Evolutionary conservation across 1,284 basidiomycete genomes (phyloP).

Genomic region (Wolfiporia cocos): DNA sequence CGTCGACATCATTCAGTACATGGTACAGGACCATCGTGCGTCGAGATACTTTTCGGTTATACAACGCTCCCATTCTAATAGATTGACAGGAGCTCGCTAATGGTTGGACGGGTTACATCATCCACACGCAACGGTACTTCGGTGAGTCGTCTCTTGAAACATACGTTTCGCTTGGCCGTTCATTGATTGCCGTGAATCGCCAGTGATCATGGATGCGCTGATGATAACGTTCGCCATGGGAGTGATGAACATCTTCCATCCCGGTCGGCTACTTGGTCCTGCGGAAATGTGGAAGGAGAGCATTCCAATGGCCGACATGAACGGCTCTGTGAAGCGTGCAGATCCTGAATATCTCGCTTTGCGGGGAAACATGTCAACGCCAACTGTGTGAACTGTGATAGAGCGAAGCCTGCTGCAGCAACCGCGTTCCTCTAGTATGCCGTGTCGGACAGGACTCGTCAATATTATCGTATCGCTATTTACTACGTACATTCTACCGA

Average conservation of each 20-base stretch:
- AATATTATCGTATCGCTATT: too few species aligned
- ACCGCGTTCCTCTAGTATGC: too few species aligned
- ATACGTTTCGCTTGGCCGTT: background rate
- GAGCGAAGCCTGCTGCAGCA: too few species aligned
- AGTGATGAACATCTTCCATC: slow-evolving; percentile 50
- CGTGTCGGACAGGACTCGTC: too few species aligned
- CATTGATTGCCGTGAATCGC: background rate
- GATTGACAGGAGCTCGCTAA: slow-evolving; percentile 36
- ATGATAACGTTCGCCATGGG: slow-evolving; percentile 54
- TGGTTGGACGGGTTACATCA: slow-evolving; percentile 50
- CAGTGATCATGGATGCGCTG: slow-evolving; percentile 37
- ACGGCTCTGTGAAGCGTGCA: too few species aligned
- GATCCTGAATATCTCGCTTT: too few species aligned
- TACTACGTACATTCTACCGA: too few species aligned
- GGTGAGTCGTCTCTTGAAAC: slow-evolving; percentile 25
- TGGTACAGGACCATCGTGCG: slow-evolving; percentile 42
- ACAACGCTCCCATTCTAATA: background rate
- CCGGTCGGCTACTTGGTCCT: slow-evolving; percentile 26
- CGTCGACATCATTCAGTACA: slow-evolving; percentile 22
- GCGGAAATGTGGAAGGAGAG: slow-evolving; percentile 8
- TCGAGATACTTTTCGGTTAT: background rate
- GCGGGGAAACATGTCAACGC: too few species aligned
- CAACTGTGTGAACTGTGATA: too few species aligned
- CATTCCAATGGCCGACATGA: too few species aligned
- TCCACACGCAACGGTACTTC: slow-evolving; percentile 49